Base-by-base conservation (phyloP, 2,329 filamentous ascomycete genomes). In the Penicillium glabrum region DNA sequence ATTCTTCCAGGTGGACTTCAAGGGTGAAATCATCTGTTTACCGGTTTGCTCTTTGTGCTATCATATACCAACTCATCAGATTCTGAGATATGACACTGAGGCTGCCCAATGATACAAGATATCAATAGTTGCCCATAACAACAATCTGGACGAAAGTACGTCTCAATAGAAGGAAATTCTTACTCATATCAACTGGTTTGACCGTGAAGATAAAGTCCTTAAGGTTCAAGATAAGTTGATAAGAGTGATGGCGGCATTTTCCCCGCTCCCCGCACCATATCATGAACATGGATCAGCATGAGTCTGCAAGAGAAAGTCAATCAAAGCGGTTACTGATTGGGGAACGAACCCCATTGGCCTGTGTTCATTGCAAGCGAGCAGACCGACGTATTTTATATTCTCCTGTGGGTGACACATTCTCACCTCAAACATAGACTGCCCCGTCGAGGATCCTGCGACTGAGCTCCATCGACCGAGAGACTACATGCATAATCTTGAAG, bases 401-500 rank as follows among this genome's bases (percentile, higher is more conserved):
- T 23, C 21, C 53, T 16, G 37, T 31, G 53, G 4, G 46, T 23
- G 9, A 3, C 26, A 26, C 21, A 10, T 29, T 29, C 27, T 29
- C 27, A 29, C 3, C 10, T 11, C 27, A 11, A 13, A 29, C 24
- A 23, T 43, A 73, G 69, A 71, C 16, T 74, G 70, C 58, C 60
- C 73, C 11, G 69, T 75, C 7, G 72, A 76, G 62, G 73, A 76
- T 50, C 71, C 72, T 8, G 68, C 72, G 8, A 75, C 73, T 1
- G 67, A 70, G 5, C 54, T 71, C 7, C 68, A 72, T 39, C 66
- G 67, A 27, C 70, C 72, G 6, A 56, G 70, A 35, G 64, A 72
- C 47, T 74, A 75, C 58, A 67, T 75, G 51, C 63, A 69, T 54
- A 70, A 24, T 24, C 56, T 61, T 11, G 56, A 61, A 35, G 39